phyloP scores from a whole-genome alignment of 176 grass and related monocot genomes.

The Carex scoparia region DNA sequence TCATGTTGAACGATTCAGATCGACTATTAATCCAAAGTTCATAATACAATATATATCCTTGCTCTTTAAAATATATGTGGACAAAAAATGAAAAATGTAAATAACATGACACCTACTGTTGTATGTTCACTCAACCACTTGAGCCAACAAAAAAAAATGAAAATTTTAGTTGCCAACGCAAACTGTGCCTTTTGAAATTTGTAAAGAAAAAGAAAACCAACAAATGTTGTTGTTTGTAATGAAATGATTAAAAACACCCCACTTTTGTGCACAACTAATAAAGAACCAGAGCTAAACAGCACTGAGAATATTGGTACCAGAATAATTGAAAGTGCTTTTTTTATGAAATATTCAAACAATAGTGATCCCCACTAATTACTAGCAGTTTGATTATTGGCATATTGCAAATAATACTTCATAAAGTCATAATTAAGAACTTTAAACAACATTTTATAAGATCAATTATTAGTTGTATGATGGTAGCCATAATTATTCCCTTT shows the following conservation, averaged over 20 bases:
- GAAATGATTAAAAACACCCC: slow-evolving; percentile 1
- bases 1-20: too few species aligned
- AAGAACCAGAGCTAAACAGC: slow-evolving; percentile 7
- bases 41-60: too few species aligned
- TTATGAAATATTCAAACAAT: slow-evolving; percentile 4
- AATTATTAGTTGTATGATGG: slow-evolving; percentile 9
- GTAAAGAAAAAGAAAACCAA: neutral
- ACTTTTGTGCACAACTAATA: neutral
- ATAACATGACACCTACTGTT: neutral
- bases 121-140: slow-evolving; percentile 14
- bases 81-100: neutral
- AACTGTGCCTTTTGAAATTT: neutral
- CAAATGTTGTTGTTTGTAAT: neutral
- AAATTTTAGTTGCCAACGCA: slow-evolving; percentile 4
- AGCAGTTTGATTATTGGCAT: slow-evolving; percentile 2
- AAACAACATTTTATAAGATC: neutral
- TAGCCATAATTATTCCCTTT: neutral
- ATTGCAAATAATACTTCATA: neutral
- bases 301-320: neutral
- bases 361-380: slow-evolving; percentile 1
- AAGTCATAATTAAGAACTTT: neutral
- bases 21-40: too few species aligned
- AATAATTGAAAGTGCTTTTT: neutral
- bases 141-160: neutral
- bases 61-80: too few species aligned